Evolutionary conservation across 75 land plant species (phyloP).

Genomic region (Cryptomeria japonica): DNA sequence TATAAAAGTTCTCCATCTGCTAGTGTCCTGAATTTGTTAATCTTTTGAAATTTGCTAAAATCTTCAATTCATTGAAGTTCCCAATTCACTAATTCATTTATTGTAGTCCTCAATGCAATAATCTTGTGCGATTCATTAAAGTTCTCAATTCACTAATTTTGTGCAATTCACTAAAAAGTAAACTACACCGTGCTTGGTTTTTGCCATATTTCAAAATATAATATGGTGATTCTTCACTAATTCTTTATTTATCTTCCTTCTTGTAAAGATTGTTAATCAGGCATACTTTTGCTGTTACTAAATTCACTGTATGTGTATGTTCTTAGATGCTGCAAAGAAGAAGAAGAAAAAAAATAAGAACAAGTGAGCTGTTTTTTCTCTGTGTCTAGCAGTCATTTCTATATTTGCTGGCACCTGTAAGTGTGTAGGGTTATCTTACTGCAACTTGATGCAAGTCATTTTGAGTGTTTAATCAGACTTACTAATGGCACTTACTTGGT

Average conservation of each 20-base stretch:
- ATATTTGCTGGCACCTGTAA: neutral
- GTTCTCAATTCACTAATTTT: too few relatives aligned
- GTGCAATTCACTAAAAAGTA: too few relatives aligned
- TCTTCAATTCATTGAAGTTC: too few relatives aligned
- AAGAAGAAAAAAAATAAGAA: slow-evolving; percentile 86
- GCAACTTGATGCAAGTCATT: neutral
- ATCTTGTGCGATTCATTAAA: too few relatives aligned
- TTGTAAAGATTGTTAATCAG: neutral
- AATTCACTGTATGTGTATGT: neutral
- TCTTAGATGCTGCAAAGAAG: slow-evolving; percentile 79
- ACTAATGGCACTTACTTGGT: neutral
- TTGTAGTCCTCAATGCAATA: too few relatives aligned
- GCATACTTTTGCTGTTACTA: neutral
- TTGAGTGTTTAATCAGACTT: neutral
- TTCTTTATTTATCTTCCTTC: neutral
- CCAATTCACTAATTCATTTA: too few relatives aligned
- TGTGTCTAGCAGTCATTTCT: neutral
- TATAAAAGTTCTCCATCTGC: too few relatives aligned
- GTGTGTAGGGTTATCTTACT: neutral
- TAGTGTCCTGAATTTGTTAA: too few relatives aligned
- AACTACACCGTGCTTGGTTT: neutral
- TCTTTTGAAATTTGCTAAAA: too few relatives aligned
- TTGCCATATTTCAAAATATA: neutral
- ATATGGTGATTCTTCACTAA: neutral
- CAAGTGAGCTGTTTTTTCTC: slow-evolving; percentile 59